Percentiles rank a stretch among this genome's conserved stretches.
These are phyloP conservation scores for Penicillium cinerascens DNA, from an alignment of 495 filamentous ascomycete genomes.

Conservation along the genomic window DNA sequence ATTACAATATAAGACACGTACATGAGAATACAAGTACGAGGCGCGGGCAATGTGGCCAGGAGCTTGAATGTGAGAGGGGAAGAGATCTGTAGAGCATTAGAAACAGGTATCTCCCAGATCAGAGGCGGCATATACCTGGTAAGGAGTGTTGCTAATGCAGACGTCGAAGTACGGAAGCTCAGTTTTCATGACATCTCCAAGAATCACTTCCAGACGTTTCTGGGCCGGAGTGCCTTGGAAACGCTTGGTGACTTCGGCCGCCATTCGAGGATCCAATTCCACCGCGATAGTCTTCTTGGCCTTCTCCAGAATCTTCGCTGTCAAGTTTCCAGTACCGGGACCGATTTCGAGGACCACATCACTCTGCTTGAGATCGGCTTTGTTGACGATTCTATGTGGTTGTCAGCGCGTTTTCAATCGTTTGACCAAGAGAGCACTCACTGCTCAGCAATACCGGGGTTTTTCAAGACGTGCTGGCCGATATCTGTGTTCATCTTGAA, in stretches of 20 bases:
- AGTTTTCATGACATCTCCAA: constrained; percentile 93
- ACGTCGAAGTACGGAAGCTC: constrained; percentile 85
- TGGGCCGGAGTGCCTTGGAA: constrained; percentile 80
- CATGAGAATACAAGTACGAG: constrained; percentile 82
- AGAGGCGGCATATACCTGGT: constrained; percentile 51
- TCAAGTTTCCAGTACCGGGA: constrained; percentile 82
- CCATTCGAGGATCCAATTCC: constrained; percentile 95
- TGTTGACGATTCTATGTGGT: constrained; percentile 63
- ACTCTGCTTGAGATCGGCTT: constrained; percentile 84
- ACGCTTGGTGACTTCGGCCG: constrained; percentile 90
- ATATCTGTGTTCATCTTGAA: constrained; percentile 84
- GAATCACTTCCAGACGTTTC: constrained; percentile 75
- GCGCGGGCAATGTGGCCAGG: constrained; percentile 70
- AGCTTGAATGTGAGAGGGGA: constrained; percentile 89
- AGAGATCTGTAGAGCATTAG: constrained; percentile 59
- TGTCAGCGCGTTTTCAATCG: background rate
- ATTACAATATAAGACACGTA: constrained; percentile 35
- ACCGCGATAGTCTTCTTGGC: constrained; percentile 86
- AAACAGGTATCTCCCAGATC: background rate
- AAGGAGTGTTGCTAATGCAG: constrained; percentile 91
- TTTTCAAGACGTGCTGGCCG: constrained; percentile 94
- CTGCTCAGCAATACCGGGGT: constrained; percentile 82
- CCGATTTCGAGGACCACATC: constrained; percentile 78
- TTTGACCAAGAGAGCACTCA: background rate
- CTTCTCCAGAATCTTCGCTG: constrained; percentile 80